phyloP scores from a whole-genome alignment of 352 stramenopile genomes.

The Globisporangium viniferum region DNA sequence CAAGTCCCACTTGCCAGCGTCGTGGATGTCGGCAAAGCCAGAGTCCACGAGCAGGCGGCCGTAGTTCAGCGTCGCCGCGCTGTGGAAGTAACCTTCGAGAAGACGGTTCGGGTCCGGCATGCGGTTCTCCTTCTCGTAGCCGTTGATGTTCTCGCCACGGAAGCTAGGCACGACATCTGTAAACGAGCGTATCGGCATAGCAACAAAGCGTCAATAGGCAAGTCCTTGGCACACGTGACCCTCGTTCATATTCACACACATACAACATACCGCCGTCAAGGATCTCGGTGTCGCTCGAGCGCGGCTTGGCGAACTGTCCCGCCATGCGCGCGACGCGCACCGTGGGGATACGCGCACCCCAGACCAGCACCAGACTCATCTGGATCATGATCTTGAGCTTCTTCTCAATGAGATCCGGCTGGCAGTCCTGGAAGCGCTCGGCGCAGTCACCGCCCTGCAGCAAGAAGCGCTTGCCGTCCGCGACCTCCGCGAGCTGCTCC shows the following conservation, averaged over 20 bases:
- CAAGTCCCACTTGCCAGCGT: conserved; percentile 97
- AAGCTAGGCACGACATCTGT: conserved; percentile 93
- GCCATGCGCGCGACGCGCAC: conserved; percentile 97
- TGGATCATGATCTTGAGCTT: conserved; percentile 95
- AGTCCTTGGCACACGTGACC: too few species aligned
- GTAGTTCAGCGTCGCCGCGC: conserved; percentile 97
- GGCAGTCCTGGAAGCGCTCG: conserved; percentile 94
- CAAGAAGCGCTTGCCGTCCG: conserved; percentile 96
- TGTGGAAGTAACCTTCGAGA: conserved; percentile 97
- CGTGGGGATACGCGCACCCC: conserved; percentile 95
- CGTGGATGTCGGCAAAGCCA: conserved; percentile 96
- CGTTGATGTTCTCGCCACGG: conserved; percentile 98
- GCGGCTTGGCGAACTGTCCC: conserved; percentile 98
- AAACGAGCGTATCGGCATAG: neutral
- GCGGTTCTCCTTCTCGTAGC: conserved; percentile 90
- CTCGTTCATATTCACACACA: neutral
- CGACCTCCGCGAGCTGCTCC: conserved; percentile 91
- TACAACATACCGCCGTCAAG: conserved; percentile 76
- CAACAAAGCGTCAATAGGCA: neutral
- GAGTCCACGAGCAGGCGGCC: conserved; percentile 92
- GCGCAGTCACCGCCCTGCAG: conserved; percentile 98
- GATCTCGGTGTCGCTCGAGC: conserved; percentile 92
- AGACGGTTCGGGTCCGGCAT: conserved; percentile 93
- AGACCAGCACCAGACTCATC: conserved; percentile 98
- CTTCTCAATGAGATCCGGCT: conserved; percentile 84